phyloP scores from a whole-genome alignment of 768 basidiomycete species.

The Ramaria rubella region DNA sequence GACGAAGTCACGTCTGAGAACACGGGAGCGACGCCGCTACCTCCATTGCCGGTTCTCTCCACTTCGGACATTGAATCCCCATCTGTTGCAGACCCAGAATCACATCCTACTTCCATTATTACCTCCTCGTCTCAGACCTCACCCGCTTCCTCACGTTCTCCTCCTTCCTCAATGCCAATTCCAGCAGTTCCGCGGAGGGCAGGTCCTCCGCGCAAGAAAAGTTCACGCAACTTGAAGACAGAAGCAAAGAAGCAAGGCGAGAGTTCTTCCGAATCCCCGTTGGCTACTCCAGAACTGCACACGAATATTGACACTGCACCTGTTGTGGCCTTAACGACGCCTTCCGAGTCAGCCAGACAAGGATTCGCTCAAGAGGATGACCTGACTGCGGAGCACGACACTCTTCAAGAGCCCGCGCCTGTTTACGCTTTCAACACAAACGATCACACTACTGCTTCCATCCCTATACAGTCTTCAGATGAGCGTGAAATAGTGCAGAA shows the following conservation, averaged over 20 bases:
- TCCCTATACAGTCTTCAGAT: not conserved
- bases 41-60: not conserved
- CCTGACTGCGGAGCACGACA: not conserved
- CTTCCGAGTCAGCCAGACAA: not conserved
- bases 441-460: not conserved
- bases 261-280: conserved; percentile 19
- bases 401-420: conserved; percentile 15
- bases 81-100: not conserved
- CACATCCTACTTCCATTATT: not conserved
- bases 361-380: not conserved
- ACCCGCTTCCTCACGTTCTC: not conserved
- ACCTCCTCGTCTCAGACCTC: conserved; percentile 3
- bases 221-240: conserved; percentile 18
- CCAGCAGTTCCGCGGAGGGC: conserved; percentile 68
- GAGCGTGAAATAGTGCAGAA: not conserved
- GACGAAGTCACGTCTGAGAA: not conserved
- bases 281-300: conserved; percentile 10
- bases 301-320: not conserved
- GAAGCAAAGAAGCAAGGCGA: conserved; percentile 47
- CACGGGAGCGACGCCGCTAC: not conserved
- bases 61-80: not conserved
- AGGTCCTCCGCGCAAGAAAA: conserved; percentile 53
- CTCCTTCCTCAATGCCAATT: conserved; percentile 50
- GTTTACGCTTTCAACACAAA: not conserved
- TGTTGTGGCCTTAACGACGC: not conserved